A percentile compares a stretch with the other conserved stretches of the same genome.
Evolutionary conservation across 2,329 filamentous ascomycete species (phyloP).

Genomic region (Exophiala aquamarina): DNA sequence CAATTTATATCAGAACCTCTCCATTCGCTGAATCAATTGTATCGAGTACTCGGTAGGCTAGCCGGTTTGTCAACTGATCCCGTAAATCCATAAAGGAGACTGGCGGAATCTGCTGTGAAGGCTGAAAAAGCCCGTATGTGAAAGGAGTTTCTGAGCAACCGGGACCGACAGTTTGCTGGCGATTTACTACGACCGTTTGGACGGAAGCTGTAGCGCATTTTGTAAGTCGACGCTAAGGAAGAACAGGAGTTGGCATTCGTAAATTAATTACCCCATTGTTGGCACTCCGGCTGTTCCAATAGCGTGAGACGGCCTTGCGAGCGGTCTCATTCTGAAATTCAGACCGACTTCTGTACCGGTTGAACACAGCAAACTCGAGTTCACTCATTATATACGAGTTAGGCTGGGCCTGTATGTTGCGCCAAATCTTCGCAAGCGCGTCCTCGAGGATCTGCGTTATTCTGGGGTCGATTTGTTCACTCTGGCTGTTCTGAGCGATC

Average conservation of each 20-base stretch:
- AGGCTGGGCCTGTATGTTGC: constrained; percentile 63
- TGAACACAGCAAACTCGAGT: constrained; percentile 84
- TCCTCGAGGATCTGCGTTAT: constrained; percentile 66
- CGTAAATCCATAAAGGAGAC: too few relatives aligned
- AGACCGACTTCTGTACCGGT: constrained; percentile 37
- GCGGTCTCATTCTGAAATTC: constrained; percentile 27
- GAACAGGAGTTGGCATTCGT: constrained; percentile 1
- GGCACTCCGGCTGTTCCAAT: constrained; percentile 23
- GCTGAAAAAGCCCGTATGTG: too few relatives aligned
- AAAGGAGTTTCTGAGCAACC: too few relatives aligned
- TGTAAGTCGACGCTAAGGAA: too few relatives aligned
- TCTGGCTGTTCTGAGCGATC: constrained; percentile 71
- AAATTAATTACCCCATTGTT: constrained; percentile 8
- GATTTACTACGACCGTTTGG: too few relatives aligned
- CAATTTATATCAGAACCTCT: too few relatives aligned
- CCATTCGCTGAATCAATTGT: too few relatives aligned
- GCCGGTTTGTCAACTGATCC: too few relatives aligned
- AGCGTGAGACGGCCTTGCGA: constrained; percentile 24
- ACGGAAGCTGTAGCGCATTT: too few relatives aligned
- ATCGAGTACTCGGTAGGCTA: too few relatives aligned
- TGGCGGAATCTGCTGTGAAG: too few relatives aligned
- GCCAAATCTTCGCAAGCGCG: constrained; percentile 66
- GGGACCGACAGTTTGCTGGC: too few relatives aligned
- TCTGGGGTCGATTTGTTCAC: constrained; percentile 62
- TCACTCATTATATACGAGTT: constrained; percentile 69